Evolutionary conservation across 1,284 basidiomycete species (phyloP).

Genomic region (Ustilago tritici): DNA sequence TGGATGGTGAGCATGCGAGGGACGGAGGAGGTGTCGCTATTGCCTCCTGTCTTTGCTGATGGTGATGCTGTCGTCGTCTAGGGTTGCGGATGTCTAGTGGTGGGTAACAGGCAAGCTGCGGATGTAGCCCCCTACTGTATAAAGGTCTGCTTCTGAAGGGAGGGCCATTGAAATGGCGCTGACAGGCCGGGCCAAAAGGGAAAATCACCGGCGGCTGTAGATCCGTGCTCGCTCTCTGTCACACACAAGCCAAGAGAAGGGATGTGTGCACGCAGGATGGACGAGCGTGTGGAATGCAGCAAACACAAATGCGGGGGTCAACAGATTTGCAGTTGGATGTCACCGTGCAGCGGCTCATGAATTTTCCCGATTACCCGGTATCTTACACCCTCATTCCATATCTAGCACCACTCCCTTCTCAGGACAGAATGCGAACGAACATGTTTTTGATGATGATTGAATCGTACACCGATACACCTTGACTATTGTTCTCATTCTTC

Average conservation of each 20-base stretch:
- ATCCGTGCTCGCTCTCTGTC: background rate
- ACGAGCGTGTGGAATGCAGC: background rate
- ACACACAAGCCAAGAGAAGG: background rate
- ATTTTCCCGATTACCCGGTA: slow-evolving; percentile 11
- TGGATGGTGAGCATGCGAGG: background rate
- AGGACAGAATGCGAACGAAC: background rate
- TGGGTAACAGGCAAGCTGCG: background rate
- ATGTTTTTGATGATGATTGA: background rate
- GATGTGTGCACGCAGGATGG: background rate
- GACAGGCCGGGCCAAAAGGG: background rate
- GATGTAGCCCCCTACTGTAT: background rate
- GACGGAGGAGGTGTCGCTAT: background rate
- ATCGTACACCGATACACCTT: background rate
- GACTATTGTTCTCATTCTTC: background rate
- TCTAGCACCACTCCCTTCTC: background rate
- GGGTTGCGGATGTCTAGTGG: background rate
- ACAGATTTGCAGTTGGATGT: slow-evolving; percentile 7
- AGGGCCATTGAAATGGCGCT: background rate
- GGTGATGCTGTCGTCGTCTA: background rate
- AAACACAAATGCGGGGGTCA: slow-evolving; percentile 2
- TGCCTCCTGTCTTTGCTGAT: background rate
- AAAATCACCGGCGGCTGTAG: slow-evolving; percentile 10
- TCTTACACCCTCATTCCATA: background rate
- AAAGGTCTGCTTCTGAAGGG: background rate
- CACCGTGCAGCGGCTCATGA: slow-evolving; percentile 14